These are phyloP conservation scores for Torulaspora gathmanii DNA, from an alignment of 805 yeast species.

Conservation along the genomic window DNA sequence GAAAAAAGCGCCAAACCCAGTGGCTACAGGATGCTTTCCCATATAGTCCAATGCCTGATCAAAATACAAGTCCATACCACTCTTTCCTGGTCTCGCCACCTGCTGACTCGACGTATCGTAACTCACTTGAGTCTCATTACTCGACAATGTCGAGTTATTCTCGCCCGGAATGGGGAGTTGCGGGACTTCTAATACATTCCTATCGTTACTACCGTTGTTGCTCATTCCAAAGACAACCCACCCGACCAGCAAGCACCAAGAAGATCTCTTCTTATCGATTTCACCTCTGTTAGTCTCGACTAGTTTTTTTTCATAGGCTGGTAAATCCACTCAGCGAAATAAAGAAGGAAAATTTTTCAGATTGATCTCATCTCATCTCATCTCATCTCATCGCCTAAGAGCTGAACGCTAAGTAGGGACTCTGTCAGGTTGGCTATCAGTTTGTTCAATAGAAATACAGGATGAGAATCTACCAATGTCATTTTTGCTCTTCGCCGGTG, in stretches of 20 bases:
- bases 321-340: background rate
- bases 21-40: conserved; percentile 72
- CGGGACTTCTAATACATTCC: conserved; percentile 21
- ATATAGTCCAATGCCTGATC: conserved; percentile 54
- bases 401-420: background rate
- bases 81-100: conserved; percentile 22
- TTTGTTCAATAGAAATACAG: background rate
- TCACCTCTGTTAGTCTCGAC: background rate
- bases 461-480: conserved; percentile 89
- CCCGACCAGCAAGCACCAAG: conserved; percentile 5
- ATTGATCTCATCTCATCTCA: conserved; percentile 23
- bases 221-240: conserved; percentile 4
- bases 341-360: conserved; percentile 10
- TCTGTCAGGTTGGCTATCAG: background rate
- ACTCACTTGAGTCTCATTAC: conserved; percentile 4
- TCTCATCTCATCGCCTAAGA: conserved; percentile 19
- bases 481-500: conserved; percentile 95
- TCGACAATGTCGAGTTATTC: conserved; percentile 9
- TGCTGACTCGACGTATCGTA: conserved; percentile 24
- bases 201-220: conserved; percentile 6
- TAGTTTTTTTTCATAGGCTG: conserved; percentile 5
- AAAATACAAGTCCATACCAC: conserved; percentile 54
- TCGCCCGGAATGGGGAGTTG: conserved; percentile 32
- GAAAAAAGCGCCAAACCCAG: conserved; percentile 66
- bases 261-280: background rate